These are phyloP conservation scores for Neurospora sp. DNA, from an alignment of 495 filamentous ascomycete genomes.

Conservation along the genomic window DNA sequence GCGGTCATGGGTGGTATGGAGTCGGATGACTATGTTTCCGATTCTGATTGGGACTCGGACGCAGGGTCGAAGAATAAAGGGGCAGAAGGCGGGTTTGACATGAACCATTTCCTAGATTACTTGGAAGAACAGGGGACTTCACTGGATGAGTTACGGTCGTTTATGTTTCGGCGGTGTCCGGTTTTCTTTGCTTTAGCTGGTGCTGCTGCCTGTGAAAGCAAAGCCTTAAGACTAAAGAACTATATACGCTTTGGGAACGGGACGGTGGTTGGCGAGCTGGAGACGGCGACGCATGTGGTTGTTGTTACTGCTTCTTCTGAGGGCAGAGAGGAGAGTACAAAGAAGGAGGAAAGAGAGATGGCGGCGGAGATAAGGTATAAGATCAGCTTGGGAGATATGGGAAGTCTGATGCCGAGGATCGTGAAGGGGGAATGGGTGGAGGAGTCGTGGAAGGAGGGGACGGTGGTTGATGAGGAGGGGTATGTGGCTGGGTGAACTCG, in stretches of 20 bases:
- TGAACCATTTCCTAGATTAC: constrained; percentile 38
- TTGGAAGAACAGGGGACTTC: constrained; percentile 46
- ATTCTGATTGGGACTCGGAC: background rate
- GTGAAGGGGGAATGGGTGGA: constrained; percentile 66
- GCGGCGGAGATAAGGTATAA: constrained; percentile 34
- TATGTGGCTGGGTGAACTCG: constrained; percentile 22
- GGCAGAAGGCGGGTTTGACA: constrained; percentile 17
- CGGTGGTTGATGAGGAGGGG: constrained; percentile 72
- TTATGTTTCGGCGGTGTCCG: constrained; percentile 55
- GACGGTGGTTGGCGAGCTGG: constrained; percentile 32
- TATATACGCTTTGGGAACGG: constrained; percentile 59
- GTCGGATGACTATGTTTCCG: background rate
- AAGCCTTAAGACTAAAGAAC: constrained; percentile 26
- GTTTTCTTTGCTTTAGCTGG: constrained; percentile 40
- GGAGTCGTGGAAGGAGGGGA: constrained; percentile 69
- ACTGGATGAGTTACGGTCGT: constrained; percentile 43
- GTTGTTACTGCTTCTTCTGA: constrained; percentile 19
- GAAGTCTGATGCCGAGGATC: constrained; percentile 53
- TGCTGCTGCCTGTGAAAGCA: constrained; percentile 3
- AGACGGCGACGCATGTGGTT: constrained; percentile 57
- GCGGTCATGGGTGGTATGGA: constrained; percentile 42
- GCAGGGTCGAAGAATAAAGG: background rate
- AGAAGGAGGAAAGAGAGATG: constrained; percentile 16
- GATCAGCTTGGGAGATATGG: constrained; percentile 22
- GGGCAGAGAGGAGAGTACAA: constrained; percentile 14